Base-by-base conservation (phyloP, 768 basidiomycete species). In the Boletellus ananiceps region DNA sequence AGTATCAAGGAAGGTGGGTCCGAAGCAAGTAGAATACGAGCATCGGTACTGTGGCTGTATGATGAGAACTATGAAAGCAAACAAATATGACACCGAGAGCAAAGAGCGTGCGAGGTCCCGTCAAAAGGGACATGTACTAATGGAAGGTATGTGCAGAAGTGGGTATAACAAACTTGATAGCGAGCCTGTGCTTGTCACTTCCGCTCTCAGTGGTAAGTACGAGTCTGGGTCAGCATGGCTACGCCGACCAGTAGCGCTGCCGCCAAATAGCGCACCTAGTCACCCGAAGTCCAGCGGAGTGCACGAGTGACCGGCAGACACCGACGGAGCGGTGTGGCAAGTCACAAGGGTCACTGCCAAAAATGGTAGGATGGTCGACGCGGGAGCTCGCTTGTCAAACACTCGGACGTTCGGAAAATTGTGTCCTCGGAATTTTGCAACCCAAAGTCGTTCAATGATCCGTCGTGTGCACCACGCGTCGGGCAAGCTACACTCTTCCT, bases 371-470 rank as follows among this genome's bases (percentile, higher is more conserved):
- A 25, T 25, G 23, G 23, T 7, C 23, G 4, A 23, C 23, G 23
- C 23, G 2, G 2, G 2, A 5, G 3, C 23, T 4, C 4, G 23
- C 23, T 25, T 25, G 23, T 25, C 23, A 4, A 25, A 25, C 23
- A 25, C 23, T 3, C 23, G 23, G 23, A 25, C 23, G 19, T 19
- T 19, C 19, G 19, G 19, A 19, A 19, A 25, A 25, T 7, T 25
- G 23, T 7, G 23, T 25, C 23, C 23, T 37, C 46, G 40, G 45
- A 53, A 46, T 52, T 66, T 66, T 64, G 35, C 47, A 8, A 1
- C 15, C 14, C 51, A n/a, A n/a, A n/a, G n/a, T n/a, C n/a, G n/a
- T n/a, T n/a, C n/a, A 46, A 65, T 62, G 67, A 56, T 60, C 47
- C 51, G 48, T 51, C 50, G 56, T 55, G 54, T 65, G 47, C 42